Conservation (phyloP, 257 asterid genomes). For the Nicotiana noctiflora region DNA sequence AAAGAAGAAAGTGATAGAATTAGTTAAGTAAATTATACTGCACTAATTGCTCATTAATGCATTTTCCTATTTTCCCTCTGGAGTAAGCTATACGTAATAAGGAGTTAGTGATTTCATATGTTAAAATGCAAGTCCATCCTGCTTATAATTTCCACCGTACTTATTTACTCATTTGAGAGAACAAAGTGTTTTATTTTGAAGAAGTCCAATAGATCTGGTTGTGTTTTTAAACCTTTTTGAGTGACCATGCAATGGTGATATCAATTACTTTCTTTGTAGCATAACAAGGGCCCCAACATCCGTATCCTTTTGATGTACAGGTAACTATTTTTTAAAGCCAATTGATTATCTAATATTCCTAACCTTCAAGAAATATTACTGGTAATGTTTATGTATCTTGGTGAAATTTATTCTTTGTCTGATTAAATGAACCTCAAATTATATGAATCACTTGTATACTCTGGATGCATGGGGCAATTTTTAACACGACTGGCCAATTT, state of each 20-base stretch:
- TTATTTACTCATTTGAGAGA: background rate
- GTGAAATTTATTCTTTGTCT: background rate
- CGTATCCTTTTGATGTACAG: conserved; percentile 80
- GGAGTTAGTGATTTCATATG: background rate
- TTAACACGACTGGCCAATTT: background rate
- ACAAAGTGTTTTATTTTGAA: background rate
- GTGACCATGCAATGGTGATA: conserved; percentile 14
- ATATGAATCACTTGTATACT: background rate
- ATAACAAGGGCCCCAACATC: conserved; percentile 59
- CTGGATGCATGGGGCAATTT: background rate
- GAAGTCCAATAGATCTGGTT: background rate
- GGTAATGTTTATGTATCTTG: background rate
- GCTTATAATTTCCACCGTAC: background rate
- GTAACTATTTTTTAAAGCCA: conserved; percentile 21
- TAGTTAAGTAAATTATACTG: background rate
- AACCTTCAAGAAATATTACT: background rate
- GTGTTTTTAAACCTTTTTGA: conserved; percentile 8
- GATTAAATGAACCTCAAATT: conserved; percentile 4
- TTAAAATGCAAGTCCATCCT: background rate
- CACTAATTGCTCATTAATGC: background rate
- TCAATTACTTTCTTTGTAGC: conserved; percentile 41
- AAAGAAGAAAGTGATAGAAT: background rate
- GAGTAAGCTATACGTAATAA: background rate
- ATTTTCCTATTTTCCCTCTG: background rate
- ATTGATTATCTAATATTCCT: conserved; percentile 4